Evolutionary conservation across 345 rosid genomes (phyloP), one percentile per base, ranked within the genome.

Genomic region (Erysimum cheiranthoides): DNA sequence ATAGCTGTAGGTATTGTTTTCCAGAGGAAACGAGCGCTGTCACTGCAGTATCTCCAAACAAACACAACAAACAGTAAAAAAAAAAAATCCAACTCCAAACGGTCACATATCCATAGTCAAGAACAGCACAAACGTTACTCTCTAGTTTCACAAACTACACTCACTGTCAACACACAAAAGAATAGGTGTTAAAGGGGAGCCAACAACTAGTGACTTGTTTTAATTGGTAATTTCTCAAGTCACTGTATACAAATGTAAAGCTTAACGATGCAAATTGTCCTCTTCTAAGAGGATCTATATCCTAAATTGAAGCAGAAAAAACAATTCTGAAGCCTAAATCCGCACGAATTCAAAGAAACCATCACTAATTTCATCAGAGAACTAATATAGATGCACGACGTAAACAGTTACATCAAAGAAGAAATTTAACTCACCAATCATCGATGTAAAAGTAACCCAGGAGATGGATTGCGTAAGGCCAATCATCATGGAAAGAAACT

Each of bases 401-500:
- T 21, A 74, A 10, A 16, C 50, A 31, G 13, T 11, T 35, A 2
- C 8, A 52, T 8, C 40, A 46, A 73, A 25, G 57, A 69, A 18
- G 25, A 31, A 25, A 61, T 0, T 16, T 14, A 54, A 58, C 84
- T 69, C 79, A 90, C 98, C 84, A 80, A 77, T 90, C 97, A 25
- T 89, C 80, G 5, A 71, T 78, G 77, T 88, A 90, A 40, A 84
- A 70, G 75, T 88, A 83, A 52, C 88, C 95, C 2, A 93, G 90
- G 36, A 92, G 93, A 81, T 88, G 96, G 75, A 94, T 82, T 7
- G 81, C 81, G 66, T 88, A 95, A 56, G 97, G 98, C 99, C 99
- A 95, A n/a, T 95, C 94, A 57, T 84, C 92, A 47, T 87, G 94
- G 75, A 84, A 90, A 12, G 86, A 65, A 58, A 82, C 42, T 49